Percentiles rank a stretch among this genome's conserved stretches.
These are phyloP conservation scores for Myriosclerotinia curreyana DNA, from an alignment of 2,329 filamentous ascomycete species.

Conservation along the genomic window DNA sequence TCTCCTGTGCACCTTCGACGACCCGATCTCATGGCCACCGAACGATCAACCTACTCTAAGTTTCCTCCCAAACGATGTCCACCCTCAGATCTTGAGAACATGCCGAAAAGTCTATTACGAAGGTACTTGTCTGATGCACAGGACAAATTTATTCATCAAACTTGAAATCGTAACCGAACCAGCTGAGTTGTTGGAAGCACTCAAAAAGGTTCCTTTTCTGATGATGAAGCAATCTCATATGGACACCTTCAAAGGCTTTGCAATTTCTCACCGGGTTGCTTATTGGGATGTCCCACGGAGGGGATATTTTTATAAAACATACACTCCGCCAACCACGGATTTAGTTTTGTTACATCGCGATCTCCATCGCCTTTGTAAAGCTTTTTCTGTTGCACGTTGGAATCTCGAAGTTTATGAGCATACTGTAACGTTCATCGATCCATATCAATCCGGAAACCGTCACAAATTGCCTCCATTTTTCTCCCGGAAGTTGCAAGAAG, in stretches of 20 bases:
- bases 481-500: neutral
- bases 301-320: neutral
- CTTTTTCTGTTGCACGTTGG: neutral
- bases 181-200: neutral
- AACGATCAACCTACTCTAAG: neutral
- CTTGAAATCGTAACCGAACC: neutral
- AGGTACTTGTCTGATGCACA: neutral
- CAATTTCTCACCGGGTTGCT: neutral
- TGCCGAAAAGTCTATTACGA: conserved; percentile 2
- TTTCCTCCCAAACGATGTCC: neutral
- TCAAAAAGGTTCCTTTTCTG: neutral
- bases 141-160: neutral
- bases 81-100: conserved; percentile 1
- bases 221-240: neutral
- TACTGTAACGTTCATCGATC: neutral
- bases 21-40: neutral
- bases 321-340: neutral
- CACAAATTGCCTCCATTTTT: neutral
- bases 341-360: neutral
- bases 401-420: neutral
- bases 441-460: no score
- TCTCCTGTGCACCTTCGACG: neutral
- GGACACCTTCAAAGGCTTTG: neutral
- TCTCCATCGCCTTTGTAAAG: neutral
- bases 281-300: no score